Conservation (phyloP, 2,329 filamentous ascomycete genomes). For the Ophiocordyceps camponoti-rufipedis region DNA sequence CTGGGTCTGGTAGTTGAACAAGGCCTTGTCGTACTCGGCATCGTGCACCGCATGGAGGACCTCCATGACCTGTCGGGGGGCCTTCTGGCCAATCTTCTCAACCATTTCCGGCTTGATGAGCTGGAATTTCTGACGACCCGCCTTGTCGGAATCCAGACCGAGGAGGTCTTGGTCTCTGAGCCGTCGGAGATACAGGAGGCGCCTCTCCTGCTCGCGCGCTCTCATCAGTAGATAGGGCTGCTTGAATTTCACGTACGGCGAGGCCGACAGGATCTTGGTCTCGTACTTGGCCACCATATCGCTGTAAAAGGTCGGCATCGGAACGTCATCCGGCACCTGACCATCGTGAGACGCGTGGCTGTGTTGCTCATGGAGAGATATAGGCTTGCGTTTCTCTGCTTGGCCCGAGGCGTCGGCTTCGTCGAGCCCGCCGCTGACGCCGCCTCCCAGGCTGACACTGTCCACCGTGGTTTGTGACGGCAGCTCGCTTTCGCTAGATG, state of each 20-base stretch:
- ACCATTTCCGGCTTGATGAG: conserved; percentile 94
- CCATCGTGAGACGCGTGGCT: conserved; percentile 26
- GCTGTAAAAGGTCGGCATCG: conserved; percentile 83
- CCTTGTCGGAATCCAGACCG: conserved; percentile 43
- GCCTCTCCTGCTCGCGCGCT: conserved; percentile 75
- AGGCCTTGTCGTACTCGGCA: conserved; percentile 87
- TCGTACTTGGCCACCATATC: conserved; percentile 88
- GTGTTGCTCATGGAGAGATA: conserved; percentile 24
- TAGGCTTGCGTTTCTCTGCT: conserved; percentile 11
- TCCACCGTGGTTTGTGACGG: conserved; percentile 15
- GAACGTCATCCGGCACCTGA: conserved; percentile 57
- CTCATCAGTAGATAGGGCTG: conserved; percentile 87
- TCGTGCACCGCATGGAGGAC: conserved; percentile 90
- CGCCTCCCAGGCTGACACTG: conserved; percentile 6
- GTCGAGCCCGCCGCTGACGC: conserved; percentile 9
- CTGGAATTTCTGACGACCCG: conserved; percentile 57
- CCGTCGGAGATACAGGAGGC: conserved; percentile 63
- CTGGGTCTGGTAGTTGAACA: conserved; percentile 87
- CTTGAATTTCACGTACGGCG: conserved; percentile 88
- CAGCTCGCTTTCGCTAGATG: conserved; percentile 18
- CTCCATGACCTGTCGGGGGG: conserved; percentile 76
- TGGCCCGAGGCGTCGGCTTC: conserved; percentile 9
- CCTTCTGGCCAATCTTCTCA: conserved; percentile 60
- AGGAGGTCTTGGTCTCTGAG: conserved; percentile 59
- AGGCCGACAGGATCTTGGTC: conserved; percentile 84